phyloP scores from a whole-genome alignment of 345 rosid genomes.

The rapeseed (Brassica napus) region DNA sequence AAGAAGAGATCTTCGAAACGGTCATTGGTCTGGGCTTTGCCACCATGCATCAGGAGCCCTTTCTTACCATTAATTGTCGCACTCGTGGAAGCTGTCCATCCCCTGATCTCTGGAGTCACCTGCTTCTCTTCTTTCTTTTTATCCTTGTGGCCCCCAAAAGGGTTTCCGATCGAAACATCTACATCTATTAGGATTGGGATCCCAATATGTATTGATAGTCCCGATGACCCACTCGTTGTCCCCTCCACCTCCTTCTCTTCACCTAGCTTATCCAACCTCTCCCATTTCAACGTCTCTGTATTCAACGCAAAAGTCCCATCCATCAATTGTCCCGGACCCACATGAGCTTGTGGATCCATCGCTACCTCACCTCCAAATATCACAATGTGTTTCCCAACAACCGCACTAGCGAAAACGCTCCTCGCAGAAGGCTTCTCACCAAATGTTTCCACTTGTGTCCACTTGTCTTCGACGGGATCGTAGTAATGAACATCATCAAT shows the following conservation, averaged over 20 bases:
- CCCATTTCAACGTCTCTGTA: neutral
- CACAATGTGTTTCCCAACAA: neutral
- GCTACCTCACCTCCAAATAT: neutral
- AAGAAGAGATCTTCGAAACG: constrained; percentile 33
- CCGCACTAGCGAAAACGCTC: neutral
- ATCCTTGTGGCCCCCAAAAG: neutral
- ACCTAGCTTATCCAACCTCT: neutral
- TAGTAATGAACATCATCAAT: neutral
- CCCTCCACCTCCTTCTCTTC: neutral
- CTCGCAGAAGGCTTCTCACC: neutral
- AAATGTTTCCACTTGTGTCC: neutral
- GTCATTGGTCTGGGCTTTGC: constrained; percentile 33
- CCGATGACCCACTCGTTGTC: neutral
- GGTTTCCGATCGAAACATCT: neutral
- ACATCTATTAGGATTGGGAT: neutral
- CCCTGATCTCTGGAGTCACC: constrained; percentile 18
- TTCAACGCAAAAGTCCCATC: neutral
- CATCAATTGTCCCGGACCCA: neutral
- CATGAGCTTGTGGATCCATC: neutral
- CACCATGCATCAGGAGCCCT: constrained; percentile 35
- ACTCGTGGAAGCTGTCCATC: constrained; percentile 35
- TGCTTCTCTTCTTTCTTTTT: neutral
- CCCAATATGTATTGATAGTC: neutral
- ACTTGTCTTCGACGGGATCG: neutral
- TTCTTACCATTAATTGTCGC: constrained; percentile 25